Evolutionary conservation across 331 rosid species (phyloP), one percentile per base, ranked within the genome.

Genomic region (Pyrus hybrid): DNA sequence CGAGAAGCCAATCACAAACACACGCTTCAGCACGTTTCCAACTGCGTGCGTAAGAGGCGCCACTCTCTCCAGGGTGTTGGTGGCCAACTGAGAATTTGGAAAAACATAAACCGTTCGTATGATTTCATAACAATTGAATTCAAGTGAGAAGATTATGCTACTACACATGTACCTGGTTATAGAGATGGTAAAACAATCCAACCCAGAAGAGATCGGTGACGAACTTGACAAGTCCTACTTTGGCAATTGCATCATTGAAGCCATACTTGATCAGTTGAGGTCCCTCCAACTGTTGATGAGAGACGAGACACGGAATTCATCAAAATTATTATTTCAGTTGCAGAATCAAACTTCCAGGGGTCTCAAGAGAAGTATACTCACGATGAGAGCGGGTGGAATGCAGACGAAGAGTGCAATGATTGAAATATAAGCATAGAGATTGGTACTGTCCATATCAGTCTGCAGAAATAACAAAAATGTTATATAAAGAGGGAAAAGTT

Each of bases 31-130:
- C 57, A 93, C 98, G 67, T 93, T 93, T 14, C 98, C 98, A 83
- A 93, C 98, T 26, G 97, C 98, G 56, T 93, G 98, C 17, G 98
- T 93, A 58, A 93, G 97, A 70, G 98, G 98, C 60, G 98, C 98
- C 75, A 93, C 98, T 85, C 98, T 88, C 88, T 93, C 98, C 83
- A 93, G 70, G 49, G 98, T 93, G 86, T 93, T 93, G 79, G 96
- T 91, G 67, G 98, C 98, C 85, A 93, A 73, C 98, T 93, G 83
- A 77, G 73, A 28, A 62, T 26, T 43, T 72, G 3, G 29, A 79
- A 70, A 57, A 41, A 63, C 71, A 56, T 64, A 6, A 65, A 62
- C 17, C 35, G 45, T 78, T 75, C 33, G 67, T 79, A 41, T 71
- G 67, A 62, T 62, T 62, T 62, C 35, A 26, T 62, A 26, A 26